These are phyloP conservation scores for Candida tammaniensis DNA, from an alignment of 805 yeast genomes.

Conservation along the genomic window DNA sequence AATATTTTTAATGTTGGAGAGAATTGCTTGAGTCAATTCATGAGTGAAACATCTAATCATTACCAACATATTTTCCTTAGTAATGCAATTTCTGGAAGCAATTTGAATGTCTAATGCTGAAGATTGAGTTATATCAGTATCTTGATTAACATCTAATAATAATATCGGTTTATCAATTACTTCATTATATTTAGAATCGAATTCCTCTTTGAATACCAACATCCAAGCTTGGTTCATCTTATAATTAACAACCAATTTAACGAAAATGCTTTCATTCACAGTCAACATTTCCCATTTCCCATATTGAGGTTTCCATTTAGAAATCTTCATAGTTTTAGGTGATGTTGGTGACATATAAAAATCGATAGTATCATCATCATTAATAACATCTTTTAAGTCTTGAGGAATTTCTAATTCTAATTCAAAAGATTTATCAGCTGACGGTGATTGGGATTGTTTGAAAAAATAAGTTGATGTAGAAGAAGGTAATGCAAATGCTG, in stretches of 20 bases:
- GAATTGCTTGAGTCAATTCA: constrained; percentile 22
- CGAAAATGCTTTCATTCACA: constrained; percentile 30
- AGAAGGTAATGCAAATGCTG: constrained; percentile 44
- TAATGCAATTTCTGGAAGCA: constrained; percentile 29
- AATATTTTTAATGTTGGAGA: constrained; percentile 25
- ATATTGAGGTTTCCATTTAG: constrained; percentile 39
- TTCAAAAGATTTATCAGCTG: constrained; percentile 4
- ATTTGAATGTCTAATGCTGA: constrained; percentile 41
- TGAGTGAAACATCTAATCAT: constrained; percentile 34
- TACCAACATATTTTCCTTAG: constrained; percentile 23
- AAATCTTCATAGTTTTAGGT: constrained; percentile 36
- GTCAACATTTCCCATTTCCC: constrained; percentile 48
- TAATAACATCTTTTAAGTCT: constrained; percentile 34
- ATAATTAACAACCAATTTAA: constrained; percentile 38
- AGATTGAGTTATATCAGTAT: constrained; percentile 28
- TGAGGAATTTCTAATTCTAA: constrained; percentile 31
- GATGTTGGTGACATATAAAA: constrained; percentile 33
- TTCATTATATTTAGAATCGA: constrained; percentile 27
- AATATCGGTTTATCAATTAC: constrained; percentile 35
- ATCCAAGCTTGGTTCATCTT: constrained; percentile 34
- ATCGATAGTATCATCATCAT: constrained; percentile 36
- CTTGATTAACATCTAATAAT: constrained; percentile 24
- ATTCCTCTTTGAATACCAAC: constrained; percentile 39
- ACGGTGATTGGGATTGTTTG: constrained; percentile 19
- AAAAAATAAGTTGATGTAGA: constrained; percentile 41